Conservation (phyloP, 352 stramenopile genomes). For the Phytophthora sojae region DNA sequence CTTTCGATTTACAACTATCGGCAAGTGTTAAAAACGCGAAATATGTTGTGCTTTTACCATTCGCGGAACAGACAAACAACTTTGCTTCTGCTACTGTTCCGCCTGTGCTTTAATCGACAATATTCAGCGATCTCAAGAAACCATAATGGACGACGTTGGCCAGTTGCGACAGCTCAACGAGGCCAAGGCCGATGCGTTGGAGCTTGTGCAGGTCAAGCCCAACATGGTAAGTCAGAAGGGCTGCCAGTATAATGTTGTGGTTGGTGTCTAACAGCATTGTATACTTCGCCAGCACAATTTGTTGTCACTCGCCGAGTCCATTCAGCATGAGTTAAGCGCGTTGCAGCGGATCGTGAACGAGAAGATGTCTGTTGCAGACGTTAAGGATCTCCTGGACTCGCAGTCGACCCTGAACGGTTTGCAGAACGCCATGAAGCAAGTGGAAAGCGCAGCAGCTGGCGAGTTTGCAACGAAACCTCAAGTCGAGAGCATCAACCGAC, state of each 20-base stretch:
- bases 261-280: no score
- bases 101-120: conserved; percentile 33
- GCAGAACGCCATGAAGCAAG: conserved; percentile 28
- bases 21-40: no score
- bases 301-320: conserved; percentile 52
- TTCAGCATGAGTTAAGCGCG: conserved; percentile 46
- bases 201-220: conserved; percentile 49
- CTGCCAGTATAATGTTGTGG: no score
- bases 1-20: no score
- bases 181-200: conserved; percentile 28
- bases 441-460: conserved; percentile 38
- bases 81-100: no score
- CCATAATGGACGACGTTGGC: conserved; percentile 28
- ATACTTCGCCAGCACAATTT: no score
- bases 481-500: conserved; percentile 36
- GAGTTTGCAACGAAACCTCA: conserved; percentile 42
- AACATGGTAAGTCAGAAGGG: conserved; percentile 54
- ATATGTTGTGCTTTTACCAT: no score
- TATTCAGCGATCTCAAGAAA: conserved; percentile 41
- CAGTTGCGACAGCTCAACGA: conserved; percentile 26
- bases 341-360: conserved; percentile 36
- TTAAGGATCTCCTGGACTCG: conserved; percentile 40
- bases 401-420: conserved; percentile 37
- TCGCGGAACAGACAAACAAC: no score
- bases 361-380: conserved; percentile 49